Evolutionary conservation across 805 yeast genomes (phyloP), one percentile per base, ranked within the genome.

Genomic region (Saccharomyces kudriavzevii): DNA sequence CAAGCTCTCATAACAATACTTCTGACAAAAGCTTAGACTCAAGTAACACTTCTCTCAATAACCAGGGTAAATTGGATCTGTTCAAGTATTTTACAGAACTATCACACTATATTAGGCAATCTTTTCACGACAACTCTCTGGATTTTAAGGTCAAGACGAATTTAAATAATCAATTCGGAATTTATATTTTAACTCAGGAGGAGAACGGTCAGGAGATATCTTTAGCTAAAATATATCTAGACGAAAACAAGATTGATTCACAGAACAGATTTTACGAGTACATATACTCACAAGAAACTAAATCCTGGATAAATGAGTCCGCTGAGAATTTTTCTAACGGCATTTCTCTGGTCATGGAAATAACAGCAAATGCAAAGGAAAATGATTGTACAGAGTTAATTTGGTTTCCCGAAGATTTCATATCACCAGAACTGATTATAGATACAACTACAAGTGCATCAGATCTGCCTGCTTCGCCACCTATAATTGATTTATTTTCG

Each of bases 11-110:
- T 26, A 51, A 48, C 40, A 57, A 52, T 20, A 48, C 47, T 24
- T 52, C 40, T 46, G 54, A 50, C 24, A 29, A 28, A 47, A 28
- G 40, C 45, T 13, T 29, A 27, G 30, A 28, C 10, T 27, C 48
- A 22, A 25, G 40, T n/a, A 24, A 47, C 24, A 14, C 11, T 2
- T 35, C 43, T 17, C 24, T 35, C 8, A 35, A 35, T 17, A 35
- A 35, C 24, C 43, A 49, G 13, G 67, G 65, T 9, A 62, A 61
- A 47, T 50, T 69, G 9, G 72, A 69, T 53, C 57, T 69, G 2
- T 69, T 69, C 58, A 68, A 60, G 45, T 69, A 69, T 52, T 68
- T 58, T 49, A 69, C 70, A 2, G 68, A 66, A 48, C 48, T 67
- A 11, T 58, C 64, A 45, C 59, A 56, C 28, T 61, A 57, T 24